phyloP scores from a whole-genome alignment of 441 rosid genomes.

The Syzygium malaccense region DNA sequence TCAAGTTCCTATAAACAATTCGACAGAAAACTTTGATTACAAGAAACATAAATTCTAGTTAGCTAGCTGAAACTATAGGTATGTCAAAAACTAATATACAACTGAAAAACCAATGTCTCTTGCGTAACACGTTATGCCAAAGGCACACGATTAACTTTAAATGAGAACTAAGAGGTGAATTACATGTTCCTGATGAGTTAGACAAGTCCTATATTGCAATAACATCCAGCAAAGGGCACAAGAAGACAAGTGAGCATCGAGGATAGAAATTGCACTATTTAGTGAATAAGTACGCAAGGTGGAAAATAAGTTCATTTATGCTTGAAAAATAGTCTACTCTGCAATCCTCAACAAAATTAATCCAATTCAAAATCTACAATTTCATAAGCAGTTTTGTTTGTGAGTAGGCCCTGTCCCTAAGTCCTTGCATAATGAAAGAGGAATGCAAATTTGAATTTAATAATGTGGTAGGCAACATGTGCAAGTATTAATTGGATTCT shows the following conservation, averaged over 20 bases:
- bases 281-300: background rate
- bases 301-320: background rate
- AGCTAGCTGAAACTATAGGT: conserved; percentile 3
- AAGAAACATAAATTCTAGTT: background rate
- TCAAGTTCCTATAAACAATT: conserved; percentile 55
- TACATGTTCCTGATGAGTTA: background rate
- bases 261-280: background rate
- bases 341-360: background rate
- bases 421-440: background rate
- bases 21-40: conserved; percentile 1
- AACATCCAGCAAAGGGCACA: background rate
- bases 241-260: background rate
- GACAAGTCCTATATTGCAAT: background rate
- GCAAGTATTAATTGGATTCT: background rate
- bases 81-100: background rate
- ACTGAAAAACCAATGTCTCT: background rate
- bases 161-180: background rate
- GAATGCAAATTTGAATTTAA: background rate
- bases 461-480: background rate
- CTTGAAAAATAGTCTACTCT: background rate
- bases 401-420: background rate
- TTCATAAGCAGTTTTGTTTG: background rate
- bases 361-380: background rate
- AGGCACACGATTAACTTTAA: background rate
- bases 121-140: background rate